These are phyloP conservation scores for Isatis tinctoria DNA, from an alignment of 345 rosid genomes.

Conservation along the genomic window DNA sequence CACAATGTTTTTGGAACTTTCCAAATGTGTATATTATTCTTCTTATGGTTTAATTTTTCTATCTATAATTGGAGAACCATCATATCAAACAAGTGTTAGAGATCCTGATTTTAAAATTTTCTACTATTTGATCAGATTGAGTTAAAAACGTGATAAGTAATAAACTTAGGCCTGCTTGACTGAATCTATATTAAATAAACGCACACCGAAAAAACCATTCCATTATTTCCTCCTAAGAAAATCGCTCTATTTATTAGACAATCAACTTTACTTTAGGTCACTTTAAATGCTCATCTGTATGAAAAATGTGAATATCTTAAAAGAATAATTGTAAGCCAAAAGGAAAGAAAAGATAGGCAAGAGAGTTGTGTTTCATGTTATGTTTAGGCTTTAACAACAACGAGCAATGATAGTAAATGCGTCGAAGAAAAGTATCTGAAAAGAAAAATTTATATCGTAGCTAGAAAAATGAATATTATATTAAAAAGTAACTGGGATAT, in stretches of 20 bases:
- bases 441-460: not conserved
- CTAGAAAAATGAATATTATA: not conserved
- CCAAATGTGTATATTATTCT: slow-evolving; percentile 3
- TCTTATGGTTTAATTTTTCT: not conserved
- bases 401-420: not conserved
- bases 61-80: not conserved
- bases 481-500: not conserved
- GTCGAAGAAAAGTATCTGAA: not conserved
- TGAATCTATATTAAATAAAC: not conserved
- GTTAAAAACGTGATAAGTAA: not conserved
- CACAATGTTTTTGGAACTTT: slow-evolving; percentile 8
- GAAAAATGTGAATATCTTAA: not conserved
- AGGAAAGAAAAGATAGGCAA: not conserved
- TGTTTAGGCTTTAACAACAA: not conserved
- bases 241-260: not conserved
- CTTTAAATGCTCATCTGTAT: not conserved
- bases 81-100: not conserved
- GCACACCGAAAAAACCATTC: slow-evolving; percentile 11
- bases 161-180: not conserved
- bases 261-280: not conserved
- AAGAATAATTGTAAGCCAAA: not conserved
- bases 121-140: not conserved
- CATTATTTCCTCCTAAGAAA: not conserved
- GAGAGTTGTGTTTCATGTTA: slow-evolving; percentile 11
- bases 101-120: not conserved